Percentiles rank a stretch among this genome's conserved stretches.
These are phyloP conservation scores for Emiliania huxleyi DNA, from an alignment of 78 protist species.

Conservation along the genomic window DNA sequence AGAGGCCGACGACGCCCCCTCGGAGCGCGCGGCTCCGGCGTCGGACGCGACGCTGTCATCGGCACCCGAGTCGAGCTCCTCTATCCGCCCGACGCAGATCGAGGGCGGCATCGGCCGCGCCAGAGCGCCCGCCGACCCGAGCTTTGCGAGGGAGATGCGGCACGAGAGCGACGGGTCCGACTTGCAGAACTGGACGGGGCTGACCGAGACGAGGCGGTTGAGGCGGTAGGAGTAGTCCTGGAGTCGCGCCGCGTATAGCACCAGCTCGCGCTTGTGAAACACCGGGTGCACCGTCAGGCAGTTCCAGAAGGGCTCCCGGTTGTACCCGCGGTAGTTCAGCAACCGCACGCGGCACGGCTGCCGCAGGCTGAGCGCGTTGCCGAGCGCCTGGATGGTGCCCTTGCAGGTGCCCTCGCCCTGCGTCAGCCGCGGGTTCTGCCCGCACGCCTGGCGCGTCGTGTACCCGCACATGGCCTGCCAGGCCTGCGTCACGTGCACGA, in stretches of 20 bases:
- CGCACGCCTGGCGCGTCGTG: neutral
- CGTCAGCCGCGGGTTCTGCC: neutral
- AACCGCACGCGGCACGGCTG: neutral
- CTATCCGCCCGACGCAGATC: neutral
- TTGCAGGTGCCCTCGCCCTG: neutral
- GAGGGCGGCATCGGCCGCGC: neutral
- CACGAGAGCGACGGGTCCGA: neutral
- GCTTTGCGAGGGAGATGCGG: neutral
- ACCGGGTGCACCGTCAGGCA: neutral
- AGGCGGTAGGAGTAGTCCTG: neutral
- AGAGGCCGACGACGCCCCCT: too few species aligned
- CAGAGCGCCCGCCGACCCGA: neutral
- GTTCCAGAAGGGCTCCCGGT: neutral
- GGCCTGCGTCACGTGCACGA: neutral
- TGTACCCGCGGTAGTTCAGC: neutral
- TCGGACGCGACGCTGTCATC: neutral
- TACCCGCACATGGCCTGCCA: neutral
- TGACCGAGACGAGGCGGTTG: neutral
- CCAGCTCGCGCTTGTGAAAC: neutral
- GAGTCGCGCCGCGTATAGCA: neutral
- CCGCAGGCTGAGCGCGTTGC: neutral
- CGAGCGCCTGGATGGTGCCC: neutral
- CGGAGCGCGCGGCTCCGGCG: too few species aligned
- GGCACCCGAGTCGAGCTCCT: neutral
- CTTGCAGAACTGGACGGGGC: neutral